These are phyloP conservation scores for Naganishia onofrii DNA, from an alignment of 768 basidiomycete species.

Conservation along the genomic window DNA sequence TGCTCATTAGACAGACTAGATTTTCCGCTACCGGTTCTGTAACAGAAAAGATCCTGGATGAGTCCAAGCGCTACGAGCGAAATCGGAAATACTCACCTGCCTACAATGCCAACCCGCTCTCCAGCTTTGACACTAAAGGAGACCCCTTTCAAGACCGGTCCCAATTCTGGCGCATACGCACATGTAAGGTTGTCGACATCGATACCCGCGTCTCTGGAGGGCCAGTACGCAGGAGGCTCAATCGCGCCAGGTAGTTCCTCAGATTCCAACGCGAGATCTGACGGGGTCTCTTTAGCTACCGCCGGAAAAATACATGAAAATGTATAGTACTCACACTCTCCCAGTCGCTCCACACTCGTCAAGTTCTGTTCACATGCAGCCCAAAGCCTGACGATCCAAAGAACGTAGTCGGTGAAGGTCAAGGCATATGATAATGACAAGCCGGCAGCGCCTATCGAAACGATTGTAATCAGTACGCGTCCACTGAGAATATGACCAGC, in stretches of 20 bases:
- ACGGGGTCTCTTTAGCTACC: constrained; percentile 12
- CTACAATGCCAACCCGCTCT: constrained; percentile 55
- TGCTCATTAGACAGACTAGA: constrained; percentile 18
- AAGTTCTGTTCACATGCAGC: constrained; percentile 45
- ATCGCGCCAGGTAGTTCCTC: constrained; percentile 44
- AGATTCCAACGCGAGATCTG: constrained; percentile 49
- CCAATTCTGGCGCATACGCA: constrained; percentile 50
- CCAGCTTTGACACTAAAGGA: constrained; percentile 52
- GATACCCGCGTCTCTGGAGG: constrained; percentile 48
- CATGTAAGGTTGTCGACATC: constrained; percentile 51
- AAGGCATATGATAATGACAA: constrained; percentile 47
- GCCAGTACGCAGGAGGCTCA: constrained; percentile 55
- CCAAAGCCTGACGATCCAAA: constrained; percentile 55
- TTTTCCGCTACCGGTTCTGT: constrained; percentile 32
- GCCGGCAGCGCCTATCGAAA: constrained; percentile 38
- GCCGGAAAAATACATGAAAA: neutral
- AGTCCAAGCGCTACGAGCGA: constrained; percentile 33
- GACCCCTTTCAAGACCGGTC: constrained; percentile 52
- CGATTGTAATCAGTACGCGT: neutral
- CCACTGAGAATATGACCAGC: neutral
- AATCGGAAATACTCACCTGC: constrained; percentile 30
- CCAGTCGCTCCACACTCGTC: constrained; percentile 54
- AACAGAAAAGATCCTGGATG: constrained; percentile 31
- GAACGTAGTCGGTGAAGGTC: constrained; percentile 52
- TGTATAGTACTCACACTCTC: constrained; percentile 46